Percentiles rank a stretch among this genome's conserved stretches.
Evolutionary conservation across 83 land plant species (phyloP).

Genomic region (Larix sibirica): DNA sequence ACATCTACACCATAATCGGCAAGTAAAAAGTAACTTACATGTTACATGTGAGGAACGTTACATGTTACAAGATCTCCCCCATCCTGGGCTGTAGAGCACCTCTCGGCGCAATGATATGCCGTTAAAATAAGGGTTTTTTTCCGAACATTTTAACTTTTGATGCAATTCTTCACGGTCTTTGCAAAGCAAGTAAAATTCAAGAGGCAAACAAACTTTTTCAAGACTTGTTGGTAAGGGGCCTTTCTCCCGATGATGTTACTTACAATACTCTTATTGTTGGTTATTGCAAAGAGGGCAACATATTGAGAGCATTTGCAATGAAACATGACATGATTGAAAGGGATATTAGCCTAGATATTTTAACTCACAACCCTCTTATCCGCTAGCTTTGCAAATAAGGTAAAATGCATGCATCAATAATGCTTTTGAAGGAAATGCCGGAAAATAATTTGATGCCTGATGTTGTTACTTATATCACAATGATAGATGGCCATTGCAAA

Average conservation of each 20-base stretch:
- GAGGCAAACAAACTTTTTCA: slow-evolving; percentile 41
- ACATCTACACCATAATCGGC: too few relatives aligned
- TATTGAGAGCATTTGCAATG: slow-evolving; percentile 15
- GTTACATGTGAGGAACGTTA: too few relatives aligned
- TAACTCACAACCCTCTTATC: slow-evolving; percentile 49
- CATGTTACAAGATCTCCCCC: too few relatives aligned
- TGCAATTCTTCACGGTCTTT: slow-evolving; percentile 48
- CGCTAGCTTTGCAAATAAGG: slow-evolving; percentile 41
- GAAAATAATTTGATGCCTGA: slow-evolving; percentile 31
- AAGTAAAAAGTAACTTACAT: too few relatives aligned
- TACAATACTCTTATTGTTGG: slow-evolving; percentile 31
- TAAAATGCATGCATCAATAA: slow-evolving; percentile 26
- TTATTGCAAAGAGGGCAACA: slow-evolving; percentile 30
- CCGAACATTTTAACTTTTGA: slow-evolving; percentile 46
- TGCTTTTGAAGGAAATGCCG: slow-evolving; percentile 49
- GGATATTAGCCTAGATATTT: slow-evolving; percentile 34
- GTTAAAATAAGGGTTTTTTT: slow-evolving; percentile 25
- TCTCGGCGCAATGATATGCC: slow-evolving; percentile 2
- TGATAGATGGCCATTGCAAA: slow-evolving; percentile 55
- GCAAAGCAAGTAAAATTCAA: slow-evolving; percentile 25
- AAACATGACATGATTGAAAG: slow-evolving; percentile 25
- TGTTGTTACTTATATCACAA: slow-evolving; percentile 30
- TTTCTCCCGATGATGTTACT: slow-evolving; percentile 34
- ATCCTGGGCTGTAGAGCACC: too few relatives aligned
- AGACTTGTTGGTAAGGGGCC: slow-evolving; percentile 37